Base-by-base conservation (phyloP, 768 basidiomycete genomes). In the Leccinum rimulosum region DNA sequence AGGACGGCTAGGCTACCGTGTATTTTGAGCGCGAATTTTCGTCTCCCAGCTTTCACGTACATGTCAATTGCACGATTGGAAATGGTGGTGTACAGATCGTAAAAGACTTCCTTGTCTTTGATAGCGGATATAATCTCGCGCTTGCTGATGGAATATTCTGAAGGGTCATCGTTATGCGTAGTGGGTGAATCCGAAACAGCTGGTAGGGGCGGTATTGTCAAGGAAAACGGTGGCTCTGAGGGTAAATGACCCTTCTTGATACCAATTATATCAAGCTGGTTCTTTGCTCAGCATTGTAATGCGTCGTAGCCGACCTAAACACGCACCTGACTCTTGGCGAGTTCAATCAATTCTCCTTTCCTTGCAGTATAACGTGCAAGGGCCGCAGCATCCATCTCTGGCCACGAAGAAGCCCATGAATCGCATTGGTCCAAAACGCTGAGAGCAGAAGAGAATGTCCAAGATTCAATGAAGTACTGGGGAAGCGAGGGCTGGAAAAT, bases 371-470 rank as follows among this genome's bases (percentile, higher is more conserved):
- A 86, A 6, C 79, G 75, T 27, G 79, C 74, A 17, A 84, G 69
- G 10, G 78, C 69, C 2, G 77, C 57, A 3, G 80, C 77, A 52
- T 87, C 81, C 50, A 85, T 69, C 25, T 79, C 75, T 22, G 62
- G 57, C 59, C 78, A 73, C 1, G 72, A 63, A n/a, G 75, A 70
- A 11, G 82, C 80, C 91, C 93, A 95, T 2, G 74, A 72, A 61
- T 91, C 88, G 65, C 88, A 91, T 64, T 87, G 86, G 12, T 92
- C 87, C 28, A 94, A 84, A 48, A 89, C 85, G 62, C 88, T 92
- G 48, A 95, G 78, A 19, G 93, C 87, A 0, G 95, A 93, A 17
- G 91, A 93, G 73, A 93, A 98, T 35, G 84, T 88, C 97, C 97
- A 99, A 0, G 91, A 88, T 69, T 97, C 92, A 35, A 97, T 79